Conservation (phyloP, 164 flowering plant species). For the Umbilicus rupestris region DNA sequence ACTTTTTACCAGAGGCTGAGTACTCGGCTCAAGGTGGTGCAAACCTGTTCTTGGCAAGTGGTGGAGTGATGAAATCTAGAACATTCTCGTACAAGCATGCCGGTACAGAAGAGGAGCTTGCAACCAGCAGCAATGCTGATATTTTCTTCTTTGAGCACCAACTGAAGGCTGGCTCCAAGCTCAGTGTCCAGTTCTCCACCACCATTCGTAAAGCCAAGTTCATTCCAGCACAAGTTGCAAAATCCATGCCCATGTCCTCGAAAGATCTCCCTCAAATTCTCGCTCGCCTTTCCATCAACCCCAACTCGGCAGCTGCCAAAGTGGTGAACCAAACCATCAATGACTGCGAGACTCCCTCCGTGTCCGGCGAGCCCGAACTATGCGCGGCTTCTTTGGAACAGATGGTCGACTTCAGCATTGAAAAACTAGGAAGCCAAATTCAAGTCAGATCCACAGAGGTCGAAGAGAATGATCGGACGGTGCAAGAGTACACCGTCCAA, state of each 20-base stretch:
- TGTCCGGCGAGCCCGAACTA: not conserved
- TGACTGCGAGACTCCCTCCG: not conserved
- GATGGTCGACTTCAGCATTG: not conserved
- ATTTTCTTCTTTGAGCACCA: not conserved
- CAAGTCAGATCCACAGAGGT: not conserved
- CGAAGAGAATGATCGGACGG: not conserved
- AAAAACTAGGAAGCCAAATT: not conserved
- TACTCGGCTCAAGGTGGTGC: not conserved
- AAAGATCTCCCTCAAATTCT: not conserved
- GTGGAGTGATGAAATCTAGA: not conserved
- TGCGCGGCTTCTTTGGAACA: not conserved
- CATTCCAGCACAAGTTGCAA: not conserved
- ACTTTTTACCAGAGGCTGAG: not conserved
- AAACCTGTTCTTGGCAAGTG: not conserved
- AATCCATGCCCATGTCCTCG: not conserved
- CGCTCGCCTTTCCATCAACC: not conserved
- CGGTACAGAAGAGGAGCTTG: not conserved
- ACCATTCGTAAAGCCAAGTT: conserved; percentile 1
- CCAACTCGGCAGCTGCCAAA: not conserved
- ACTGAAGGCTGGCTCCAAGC: not conserved
- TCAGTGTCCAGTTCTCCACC: not conserved
- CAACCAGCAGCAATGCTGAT: not conserved
- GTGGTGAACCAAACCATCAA: not conserved
- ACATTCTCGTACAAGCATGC: not conserved
- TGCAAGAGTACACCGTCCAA: not conserved